Base-by-base conservation (phyloP, 2,329 filamentous ascomycete species). In the Claviceps purpurea region DNA sequence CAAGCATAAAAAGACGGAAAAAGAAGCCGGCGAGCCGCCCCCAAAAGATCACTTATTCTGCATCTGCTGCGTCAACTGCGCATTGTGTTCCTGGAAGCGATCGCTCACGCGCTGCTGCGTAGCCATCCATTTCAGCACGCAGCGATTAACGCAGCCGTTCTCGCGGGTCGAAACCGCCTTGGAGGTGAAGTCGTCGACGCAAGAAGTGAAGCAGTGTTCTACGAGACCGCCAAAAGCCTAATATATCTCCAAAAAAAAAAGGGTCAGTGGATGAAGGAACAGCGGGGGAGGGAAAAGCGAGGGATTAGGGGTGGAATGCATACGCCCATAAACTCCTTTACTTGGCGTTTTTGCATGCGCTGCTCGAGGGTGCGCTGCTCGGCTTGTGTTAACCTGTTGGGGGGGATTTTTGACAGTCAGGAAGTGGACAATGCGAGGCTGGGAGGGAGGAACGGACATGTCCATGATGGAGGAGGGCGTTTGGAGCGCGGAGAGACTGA, bases 321-420 rank as follows among this genome's bases (percentile, higher is more conserved):
- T 78, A 97, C 93, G 64, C 82, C 87, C 85, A 97, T 95, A 68
- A 98, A 97, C 68, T 97, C 91, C 75, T 95, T 95, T 78, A 98
- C 88, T 74, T 98, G 93, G 73, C 93, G 94, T 74, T 87, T 87
- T 76, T 97, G 89, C 81, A 98, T 90, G 71, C 93, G 89, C 73
- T 81, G 74, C 72, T 95, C 85, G 67, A 98, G 86, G 78, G 93
- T 88, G 73, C 88, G 87, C 76, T 94, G 87, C 77, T 97, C 91
- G 63, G 81, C 70, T 63, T 77, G 68, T 61, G 80, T 87, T 67
- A 95, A 85, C 68, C 76, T 77, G 56, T 42, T 20, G 49, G 7
- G 16, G 16, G 8, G 18, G 8, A 18, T 38, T 38, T 34, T 11
- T 34, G 30, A 34, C 30, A 34, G 30, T 34, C 30, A 34, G 38